phyloP scores from a whole-genome alignment of 1,139 yeast genomes.

The Yamadazyma epiphylla region DNA sequence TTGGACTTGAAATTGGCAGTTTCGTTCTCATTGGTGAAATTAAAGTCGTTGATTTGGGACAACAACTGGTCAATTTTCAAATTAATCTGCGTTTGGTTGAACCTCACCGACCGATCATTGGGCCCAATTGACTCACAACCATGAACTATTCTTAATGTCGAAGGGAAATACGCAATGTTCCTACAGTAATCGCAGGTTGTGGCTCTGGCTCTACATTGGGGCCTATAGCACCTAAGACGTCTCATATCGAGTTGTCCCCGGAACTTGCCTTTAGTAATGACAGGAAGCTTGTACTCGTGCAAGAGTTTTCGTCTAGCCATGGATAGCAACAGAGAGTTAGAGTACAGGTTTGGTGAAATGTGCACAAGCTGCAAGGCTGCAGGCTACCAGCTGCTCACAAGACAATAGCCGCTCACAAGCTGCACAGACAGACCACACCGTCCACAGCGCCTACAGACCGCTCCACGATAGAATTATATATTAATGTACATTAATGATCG shows the following conservation, averaged over 20 bases:
- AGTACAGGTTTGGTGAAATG: no score
- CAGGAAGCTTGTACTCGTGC: no score
- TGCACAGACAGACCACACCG: no score
- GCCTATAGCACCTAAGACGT: constrained; percentile 11
- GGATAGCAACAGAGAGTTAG: no score
- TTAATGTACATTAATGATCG: constrained; percentile 8
- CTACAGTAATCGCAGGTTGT: constrained; percentile 19
- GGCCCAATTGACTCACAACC: no score
- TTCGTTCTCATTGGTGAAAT: neutral
- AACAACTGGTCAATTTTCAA: neutral
- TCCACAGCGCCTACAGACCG: no score
- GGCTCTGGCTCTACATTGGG: constrained; percentile 5
- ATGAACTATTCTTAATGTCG: constrained; percentile 15
- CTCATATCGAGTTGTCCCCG: constrained; percentile 17
- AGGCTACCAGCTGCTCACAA: no score
- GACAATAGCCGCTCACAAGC: no score
- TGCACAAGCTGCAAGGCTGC: no score
- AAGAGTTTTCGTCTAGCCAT: no score
- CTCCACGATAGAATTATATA: neutral
- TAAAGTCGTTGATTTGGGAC: neutral
- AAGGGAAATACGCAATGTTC: constrained; percentile 19
- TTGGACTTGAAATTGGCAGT: constrained; percentile 3
- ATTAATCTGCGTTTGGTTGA: neutral
- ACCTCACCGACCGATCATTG: no score
- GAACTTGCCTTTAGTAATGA: constrained; percentile 16